Base-by-base conservation (phyloP, 257 asterid species). In the Apocynum venetum region DNA sequence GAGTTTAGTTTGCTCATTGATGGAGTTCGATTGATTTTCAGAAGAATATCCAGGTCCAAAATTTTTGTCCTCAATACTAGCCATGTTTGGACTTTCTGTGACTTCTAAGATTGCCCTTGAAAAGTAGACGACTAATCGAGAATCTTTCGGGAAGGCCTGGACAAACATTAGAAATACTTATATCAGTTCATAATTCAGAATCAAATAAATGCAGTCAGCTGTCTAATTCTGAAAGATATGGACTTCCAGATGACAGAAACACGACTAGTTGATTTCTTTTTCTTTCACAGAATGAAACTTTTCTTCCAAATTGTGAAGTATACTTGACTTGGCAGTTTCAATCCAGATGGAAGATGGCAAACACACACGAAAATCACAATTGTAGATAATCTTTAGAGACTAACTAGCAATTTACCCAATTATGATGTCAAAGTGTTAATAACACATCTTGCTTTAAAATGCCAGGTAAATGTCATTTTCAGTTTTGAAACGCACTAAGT, bases 1-100 rank as follows among this genome's bases (percentile, higher is more conserved):
- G 35, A 88, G 85, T 53, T 89, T 80, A 1, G 88, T 79, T 1
- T 87, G 82, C 56, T 79, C 77, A 56, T 90, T 84, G 71, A 89
- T 83, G 3, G 91, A 78, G 51, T 88, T 75, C 56, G 75, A 84
- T 11, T 90, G 87, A 36, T 85, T 86, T 14, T 77, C 82, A n/a
- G n/a, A n/a, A n/a, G n/a, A n/a, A 0, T 87, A 86, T 35, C 85
- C 88, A 0, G 87, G 84, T 43, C 92, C 92, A 15, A 88, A 87
- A 59, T 83, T 83, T 48, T 72, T 78, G 63, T 78, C 83, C 74
- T 88, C 88, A 10, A 87, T 72, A 0, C 25, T 48, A 0, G 35
- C 74, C 87, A 88, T 81, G 6, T 71, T 43, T 14, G 87, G 57
- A 65, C 88, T 76, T 59, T 87, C 89, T 3, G 91, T 88, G 2